Base-by-base conservation (phyloP, 2,329 filamentous ascomycete species). In the Pseudogymnoascus sp. region DNA sequence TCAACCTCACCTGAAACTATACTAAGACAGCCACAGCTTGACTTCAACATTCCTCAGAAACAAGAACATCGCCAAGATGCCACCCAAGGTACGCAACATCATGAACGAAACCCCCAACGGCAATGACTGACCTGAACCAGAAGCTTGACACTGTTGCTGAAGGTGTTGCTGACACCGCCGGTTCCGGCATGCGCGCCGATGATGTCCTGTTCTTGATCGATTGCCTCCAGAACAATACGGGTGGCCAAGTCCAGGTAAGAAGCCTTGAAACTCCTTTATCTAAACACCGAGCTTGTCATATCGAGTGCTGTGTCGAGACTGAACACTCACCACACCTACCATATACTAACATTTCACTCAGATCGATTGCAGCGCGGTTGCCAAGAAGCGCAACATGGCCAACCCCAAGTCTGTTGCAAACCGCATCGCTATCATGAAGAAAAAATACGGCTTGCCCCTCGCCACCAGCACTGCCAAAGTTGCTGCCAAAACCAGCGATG, bases 321-420 rank as follows among this genome's bases (percentile, higher is more conserved):
- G 41, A 40, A 23, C 28, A 18, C 33, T 59, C 12, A 12, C 12
- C 33, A 52, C 31, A 12, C 23, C 14, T n/a, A 14, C n/a, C 9
- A 12, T 11, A 33, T 21, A 62, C 28, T 59, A 18, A 28, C 52
- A 18, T 31, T 62, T 62, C 45, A 16, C 35, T 3, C 43, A 72
- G 69, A 61, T 72, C 21, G 66, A 72, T 35, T 62, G 58, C 5
- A 23, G 25, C 4, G 66, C 61, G 6, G 66, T 71, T 40, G 71
- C 69, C 3, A 38, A 60, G 1, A 60, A 49, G 2, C 59, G 69
- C 2, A 62, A 61, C 4, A 68, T 67, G 41, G 62, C 38, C 6
- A 71, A 70, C 59, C 45, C 23, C 8, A 63, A 64, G 4, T 72
- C 71, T 0, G 67, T 68, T 14, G 31, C 33, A 21, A 72, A 72